Evolutionary conservation across 2,329 filamentous ascomycete species (phyloP).

Genomic region (Curvularia verruculosa): DNA sequence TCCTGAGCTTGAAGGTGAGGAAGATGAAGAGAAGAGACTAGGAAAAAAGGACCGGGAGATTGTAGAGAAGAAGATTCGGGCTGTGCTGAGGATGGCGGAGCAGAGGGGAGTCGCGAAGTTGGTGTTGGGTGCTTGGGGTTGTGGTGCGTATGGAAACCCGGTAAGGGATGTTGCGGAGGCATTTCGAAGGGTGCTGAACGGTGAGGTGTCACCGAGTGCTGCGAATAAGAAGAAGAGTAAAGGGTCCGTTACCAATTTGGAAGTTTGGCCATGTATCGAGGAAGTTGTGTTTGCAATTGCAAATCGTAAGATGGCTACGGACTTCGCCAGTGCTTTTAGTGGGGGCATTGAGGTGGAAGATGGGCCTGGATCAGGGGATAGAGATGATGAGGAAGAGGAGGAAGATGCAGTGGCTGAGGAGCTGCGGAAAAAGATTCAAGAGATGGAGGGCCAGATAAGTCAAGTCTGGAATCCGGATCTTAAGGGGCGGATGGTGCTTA

Average conservation of each 20-base stretch:
- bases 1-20: conserved; percentile 56
- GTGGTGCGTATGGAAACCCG: conserved; percentile 68
- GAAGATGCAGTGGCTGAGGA: conserved; percentile 36
- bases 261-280: conserved; percentile 55
- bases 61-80: conserved; percentile 62
- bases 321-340: conserved; percentile 60
- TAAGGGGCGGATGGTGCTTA: conserved; percentile 36
- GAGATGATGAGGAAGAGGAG: conserved; percentile 36
- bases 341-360: conserved; percentile 45
- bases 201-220: background rate
- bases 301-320: conserved; percentile 58
- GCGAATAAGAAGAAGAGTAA: conserved; percentile 36
- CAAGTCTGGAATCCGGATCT: conserved; percentile 46
- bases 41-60: conserved; percentile 58
- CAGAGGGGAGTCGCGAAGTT: conserved; percentile 55
- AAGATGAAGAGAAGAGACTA: conserved; percentile 48
- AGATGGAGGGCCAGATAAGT: conserved; percentile 44
- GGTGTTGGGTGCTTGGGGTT: conserved; percentile 69
- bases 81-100: conserved; percentile 60
- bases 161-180: conserved; percentile 63
- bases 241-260: conserved; percentile 14
- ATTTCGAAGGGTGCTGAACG: conserved; percentile 54
- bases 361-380: conserved; percentile 49
- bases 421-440: conserved; percentile 41
- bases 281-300: conserved; percentile 66